Evolutionary conservation across 306 rosid species (phyloP), one percentile per base, ranked within the genome.

Genomic region (Begonia peltatifolia): DNA sequence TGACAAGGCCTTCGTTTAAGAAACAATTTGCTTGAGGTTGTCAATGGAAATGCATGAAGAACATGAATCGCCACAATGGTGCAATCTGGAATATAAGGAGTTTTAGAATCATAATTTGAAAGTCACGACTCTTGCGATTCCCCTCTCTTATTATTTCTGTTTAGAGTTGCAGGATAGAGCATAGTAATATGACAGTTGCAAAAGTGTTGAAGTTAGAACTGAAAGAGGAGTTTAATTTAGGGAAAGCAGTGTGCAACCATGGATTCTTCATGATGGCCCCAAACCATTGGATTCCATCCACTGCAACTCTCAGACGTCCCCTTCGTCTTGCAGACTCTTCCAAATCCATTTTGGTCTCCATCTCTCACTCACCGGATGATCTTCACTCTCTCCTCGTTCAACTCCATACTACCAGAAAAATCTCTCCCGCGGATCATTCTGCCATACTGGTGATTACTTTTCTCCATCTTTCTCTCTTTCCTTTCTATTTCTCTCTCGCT

Each of bases 211-310:
- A 20, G 23, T 20, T 20, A 47, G 63, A 25, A 5, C 3, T 20
- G 3, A 20, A 9, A 15, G 22, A 18, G 2, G 52, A 11, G 12
- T 72, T 72, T 13, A 46, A 67, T 11, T 36, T 72, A 13, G 73
- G 63, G 57, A 68, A 63, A 7, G 72, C 65, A 2, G 58, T 73
- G 0, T 73, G 84, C 67, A 73, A 73, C 14, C 79, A 77, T 47
- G 79, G 79, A 0, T 47, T 63, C 15, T 73, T 77, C 41, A 77
- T 73, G 79, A 73, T 77, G 73, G 50, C 74, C 35, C 83, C 79
- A 14, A 77, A 77, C 52, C 16, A 48, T 23, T 73, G 83, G 79
- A 50, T 53, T 54, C 53, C 76, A 7, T 66, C 67, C 2, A 44
- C 63, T 1, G 67, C 63, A 52, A 63, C 68, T 14, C 50, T 77